phyloP scores from a whole-genome alignment of 805 yeast species.

The Isabelozyma heimii region DNA sequence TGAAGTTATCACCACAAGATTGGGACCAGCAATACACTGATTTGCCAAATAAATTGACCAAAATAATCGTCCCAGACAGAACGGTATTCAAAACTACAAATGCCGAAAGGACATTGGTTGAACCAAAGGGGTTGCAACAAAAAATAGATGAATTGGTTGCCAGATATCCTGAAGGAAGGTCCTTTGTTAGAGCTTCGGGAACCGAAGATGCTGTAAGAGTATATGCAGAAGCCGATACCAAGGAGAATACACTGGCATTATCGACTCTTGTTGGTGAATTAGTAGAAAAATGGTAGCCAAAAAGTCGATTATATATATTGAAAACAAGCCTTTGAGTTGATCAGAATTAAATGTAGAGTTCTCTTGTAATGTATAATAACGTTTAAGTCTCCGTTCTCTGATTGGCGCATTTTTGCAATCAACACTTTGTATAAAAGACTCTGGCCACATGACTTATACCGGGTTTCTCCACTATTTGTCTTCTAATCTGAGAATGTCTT shows the following conservation, averaged over 20 bases:
- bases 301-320: not conserved
- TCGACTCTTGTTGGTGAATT: slow-evolving; percentile 25
- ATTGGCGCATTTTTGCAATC: too few relatives aligned
- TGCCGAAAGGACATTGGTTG: slow-evolving; percentile 79
- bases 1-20: slow-evolving; percentile 55
- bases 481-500: too few relatives aligned
- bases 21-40: slow-evolving; percentile 83
- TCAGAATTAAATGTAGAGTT: too few relatives aligned
- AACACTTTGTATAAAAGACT: too few relatives aligned
- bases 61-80: slow-evolving; percentile 83
- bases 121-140: slow-evolving; percentile 76
- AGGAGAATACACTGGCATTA: slow-evolving; percentile 27
- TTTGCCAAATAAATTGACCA: slow-evolving; percentile 80
- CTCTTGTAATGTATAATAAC: too few relatives aligned
- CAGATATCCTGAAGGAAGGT: slow-evolving; percentile 61
- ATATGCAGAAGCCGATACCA: slow-evolving; percentile 78
- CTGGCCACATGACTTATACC: too few relatives aligned
- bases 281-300: slow-evolving; percentile 10
- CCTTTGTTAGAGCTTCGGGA: slow-evolving; percentile 95
- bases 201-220: slow-evolving; percentile 97
- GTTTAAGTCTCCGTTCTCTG: too few relatives aligned
- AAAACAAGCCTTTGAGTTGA: not conserved
- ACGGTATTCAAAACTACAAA: slow-evolving; percentile 76
- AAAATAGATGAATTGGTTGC: slow-evolving; percentile 65
- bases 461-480: too few relatives aligned